Base-by-base conservation (phyloP, 106 monocot species). In the Iris macrosiphon region DNA sequence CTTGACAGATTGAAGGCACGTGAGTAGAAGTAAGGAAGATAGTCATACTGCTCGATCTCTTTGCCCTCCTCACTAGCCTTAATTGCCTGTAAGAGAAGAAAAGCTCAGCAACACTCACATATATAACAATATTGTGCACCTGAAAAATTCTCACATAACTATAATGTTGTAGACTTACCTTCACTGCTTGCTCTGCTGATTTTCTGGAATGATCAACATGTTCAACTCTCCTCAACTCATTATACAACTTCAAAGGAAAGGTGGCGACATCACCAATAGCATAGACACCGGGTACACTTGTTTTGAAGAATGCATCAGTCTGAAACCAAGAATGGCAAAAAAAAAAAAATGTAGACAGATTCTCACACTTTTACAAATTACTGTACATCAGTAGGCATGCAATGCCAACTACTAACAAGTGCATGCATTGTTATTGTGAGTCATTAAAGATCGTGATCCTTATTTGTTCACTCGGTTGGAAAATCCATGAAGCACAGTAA, bases 151-250 rank as follows among this genome's bases (percentile, higher is more conserved):
- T n/a, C n/a, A n/a, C n/a, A n/a, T n/a, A n/a, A n/a, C n/a, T n/a
- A n/a, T n/a, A n/a, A n/a, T n/a, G n/a, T n/a, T n/a, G n/a, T n/a
- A n/a, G n/a, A 14, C 33, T 30, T 41, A 84, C 83, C 83, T 78
- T 84, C 17, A 75, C 83, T 26, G 83, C 83, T 63, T 84, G 78
- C 25, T 78, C 83, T 3, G 83, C 78, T 47, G 83, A 84, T 79
- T 79, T 79, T 55, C 79, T 51, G n/a, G 84, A 44, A 60, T 84
- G 84, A 57, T 75, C 84, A 49, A 84, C 84, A 57, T 79, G 84
- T 51, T 84, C 84, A 22, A 84, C 84, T 63, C 84, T 74, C 60
- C 75, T 71, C 30, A 65, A 3, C 22, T 84, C 79, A 45, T 69
- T 63, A 55, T 84, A 84, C 19, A 84, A 31, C 60, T 84, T 84